Evolutionary conservation across 2,329 filamentous ascomycete species (phyloP).

Genomic region (Aspergillus novofumigatus): DNA sequence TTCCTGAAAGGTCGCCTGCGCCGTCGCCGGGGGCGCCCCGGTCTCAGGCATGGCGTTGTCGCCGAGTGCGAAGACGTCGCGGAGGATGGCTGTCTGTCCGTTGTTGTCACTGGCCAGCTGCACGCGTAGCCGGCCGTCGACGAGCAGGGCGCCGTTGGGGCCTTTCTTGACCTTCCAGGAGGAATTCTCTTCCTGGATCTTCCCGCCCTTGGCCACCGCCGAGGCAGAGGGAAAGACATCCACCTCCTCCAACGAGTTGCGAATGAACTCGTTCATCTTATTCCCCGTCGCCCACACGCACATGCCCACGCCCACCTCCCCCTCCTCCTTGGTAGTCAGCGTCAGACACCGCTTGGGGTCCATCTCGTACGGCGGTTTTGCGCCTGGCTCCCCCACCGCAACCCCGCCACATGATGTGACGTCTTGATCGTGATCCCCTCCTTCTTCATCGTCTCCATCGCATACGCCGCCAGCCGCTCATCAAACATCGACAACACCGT

Average conservation of each 20-base stretch:
- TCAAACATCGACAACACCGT: conserved; percentile 60
- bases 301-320: conserved; percentile 57
- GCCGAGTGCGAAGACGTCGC: conserved; percentile 53
- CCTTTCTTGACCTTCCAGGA: conserved; percentile 51
- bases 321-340: conserved; percentile 54
- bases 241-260: conserved; percentile 25
- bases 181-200: conserved; percentile 4
- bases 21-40: conserved; percentile 53
- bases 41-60: conserved; percentile 54
- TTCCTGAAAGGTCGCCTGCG: conserved; percentile 57
- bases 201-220: conserved; percentile 21
- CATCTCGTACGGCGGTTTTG: conserved; percentile 32
- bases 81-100: conserved; percentile 40
- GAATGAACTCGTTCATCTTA: conserved; percentile 32
- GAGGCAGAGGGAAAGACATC: conserved; percentile 31
- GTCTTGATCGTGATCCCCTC: conserved; percentile 58
- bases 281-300: conserved; percentile 53
- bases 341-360: conserved; percentile 47
- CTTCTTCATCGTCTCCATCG: conserved; percentile 52
- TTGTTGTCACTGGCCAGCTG: conserved; percentile 42
- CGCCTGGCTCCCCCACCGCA: conserved; percentile 47
- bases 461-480: conserved; percentile 53
- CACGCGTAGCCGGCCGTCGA: conserved; percentile 54
- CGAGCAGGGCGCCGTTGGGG: conserved; percentile 48
- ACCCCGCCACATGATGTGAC: conserved; percentile 52